A percentile compares a stretch with the other conserved stretches of the same genome.
These are phyloP conservation scores for Globisporangium polare DNA, from an alignment of 352 stramenopile species.

Conservation along the genomic window DNA sequence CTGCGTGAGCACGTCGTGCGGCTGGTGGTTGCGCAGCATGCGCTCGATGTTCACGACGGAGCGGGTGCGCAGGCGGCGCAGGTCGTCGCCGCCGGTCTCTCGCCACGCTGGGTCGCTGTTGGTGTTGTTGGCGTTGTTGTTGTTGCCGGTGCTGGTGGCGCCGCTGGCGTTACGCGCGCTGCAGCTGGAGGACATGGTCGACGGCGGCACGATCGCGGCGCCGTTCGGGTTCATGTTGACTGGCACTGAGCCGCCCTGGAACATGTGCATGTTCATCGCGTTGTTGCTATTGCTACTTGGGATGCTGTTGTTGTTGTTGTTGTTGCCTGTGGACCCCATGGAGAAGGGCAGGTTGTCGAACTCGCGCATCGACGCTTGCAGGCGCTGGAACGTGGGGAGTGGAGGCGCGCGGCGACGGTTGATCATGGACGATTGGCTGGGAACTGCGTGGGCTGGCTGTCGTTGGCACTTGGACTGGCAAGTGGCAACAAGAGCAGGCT, in stretches of 20 bases:
- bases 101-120: slow-evolving; percentile 8
- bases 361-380: slow-evolving; percentile 45
- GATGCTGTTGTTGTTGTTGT: slow-evolving; percentile 13
- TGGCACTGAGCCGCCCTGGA: not conserved
- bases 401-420: slow-evolving; percentile 24
- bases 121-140: too few species aligned
- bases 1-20: slow-evolving; percentile 60
- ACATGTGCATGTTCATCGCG: slow-evolving; percentile 4
- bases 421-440: slow-evolving; percentile 33
- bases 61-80: slow-evolving; percentile 40
- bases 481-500: not conserved
- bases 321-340: slow-evolving; percentile 14
- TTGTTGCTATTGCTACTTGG: slow-evolving; percentile 9
- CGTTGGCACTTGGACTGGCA: not conserved
- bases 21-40: slow-evolving; percentile 56
- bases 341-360: slow-evolving; percentile 28
- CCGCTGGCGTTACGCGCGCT: not conserved
- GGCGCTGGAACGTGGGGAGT: slow-evolving; percentile 45
- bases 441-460: not conserved
- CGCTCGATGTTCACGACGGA: slow-evolving; percentile 54
- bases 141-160: not conserved
- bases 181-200: slow-evolving; percentile 2
- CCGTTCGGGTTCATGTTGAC: slow-evolving; percentile 9
- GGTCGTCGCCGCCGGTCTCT: slow-evolving; percentile 17
- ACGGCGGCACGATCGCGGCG: slow-evolving; percentile 6